phyloP scores from a whole-genome alignment of 2,329 filamentous ascomycete species.

The Aspergillus hortae region DNA sequence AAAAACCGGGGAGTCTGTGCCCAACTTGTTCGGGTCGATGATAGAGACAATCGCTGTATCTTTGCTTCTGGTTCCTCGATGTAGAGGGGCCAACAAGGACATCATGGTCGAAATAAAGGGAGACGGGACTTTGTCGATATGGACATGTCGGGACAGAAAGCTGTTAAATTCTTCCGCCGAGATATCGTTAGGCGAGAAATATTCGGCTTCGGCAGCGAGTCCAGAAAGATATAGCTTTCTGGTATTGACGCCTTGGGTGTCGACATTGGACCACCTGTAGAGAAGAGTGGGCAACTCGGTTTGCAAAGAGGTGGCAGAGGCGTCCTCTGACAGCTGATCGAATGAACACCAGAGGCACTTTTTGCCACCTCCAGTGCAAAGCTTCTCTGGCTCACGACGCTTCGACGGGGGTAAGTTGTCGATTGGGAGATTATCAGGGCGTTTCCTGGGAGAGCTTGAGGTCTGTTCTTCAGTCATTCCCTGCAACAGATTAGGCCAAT shows the following conservation, averaged over 20 bases:
- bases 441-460: too few relatives aligned
- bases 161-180: constrained; percentile 15
- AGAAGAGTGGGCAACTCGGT: constrained; percentile 24
- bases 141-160: constrained; percentile 24
- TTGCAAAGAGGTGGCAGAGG: background rate
- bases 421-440: background rate
- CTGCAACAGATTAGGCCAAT: too few relatives aligned
- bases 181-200: constrained; percentile 14
- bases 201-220: constrained; percentile 15
- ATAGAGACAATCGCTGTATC: constrained; percentile 26
- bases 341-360: constrained; percentile 21
- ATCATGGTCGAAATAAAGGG: constrained; percentile 34
- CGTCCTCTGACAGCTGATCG: background rate
- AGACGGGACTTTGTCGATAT: constrained; percentile 13
- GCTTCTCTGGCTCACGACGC: background rate
- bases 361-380: constrained; percentile 17
- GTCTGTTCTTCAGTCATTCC: too few relatives aligned
- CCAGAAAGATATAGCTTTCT: constrained; percentile 22
- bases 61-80: constrained; percentile 24
- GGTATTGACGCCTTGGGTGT: constrained; percentile 31
- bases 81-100: constrained; percentile 26
- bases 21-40: constrained; percentile 27
- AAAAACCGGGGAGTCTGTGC: constrained; percentile 15
- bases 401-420: background rate
- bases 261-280: constrained; percentile 31